A percentile compares a stretch with the other conserved stretches of the same genome.
These are phyloP conservation scores for Sugiyamaella sp. DNA, from an alignment of 1,139 yeast genomes.

Conservation along the genomic window DNA sequence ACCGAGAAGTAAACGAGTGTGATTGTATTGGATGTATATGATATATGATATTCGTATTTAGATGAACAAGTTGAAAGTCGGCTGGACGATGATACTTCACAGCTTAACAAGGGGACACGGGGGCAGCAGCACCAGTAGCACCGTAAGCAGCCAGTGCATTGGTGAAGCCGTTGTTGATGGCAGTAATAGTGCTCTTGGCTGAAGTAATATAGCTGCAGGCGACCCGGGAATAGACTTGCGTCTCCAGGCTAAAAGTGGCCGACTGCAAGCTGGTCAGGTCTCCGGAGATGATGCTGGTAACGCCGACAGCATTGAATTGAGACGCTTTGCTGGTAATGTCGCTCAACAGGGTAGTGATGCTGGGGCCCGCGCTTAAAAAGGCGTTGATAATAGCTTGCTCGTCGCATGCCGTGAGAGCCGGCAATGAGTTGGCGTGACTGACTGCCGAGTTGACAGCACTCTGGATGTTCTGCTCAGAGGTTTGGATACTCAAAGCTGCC, in stretches of 20 bases:
- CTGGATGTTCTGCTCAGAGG: conserved; percentile 7
- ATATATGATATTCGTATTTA: background rate
- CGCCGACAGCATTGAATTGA: conserved; percentile 15
- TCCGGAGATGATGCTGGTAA: background rate
- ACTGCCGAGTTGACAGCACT: conserved; percentile 7
- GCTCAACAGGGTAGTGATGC: background rate
- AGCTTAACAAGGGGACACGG: conserved; percentile 2
- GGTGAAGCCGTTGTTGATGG: conserved; percentile 3
- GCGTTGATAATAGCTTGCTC: conserved; percentile 13
- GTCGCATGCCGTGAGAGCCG: conserved; percentile 10
- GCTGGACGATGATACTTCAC: background rate
- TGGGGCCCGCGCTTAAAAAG: conserved; percentile 2
- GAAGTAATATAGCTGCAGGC: background rate
- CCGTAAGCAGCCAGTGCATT: conserved; percentile 6
- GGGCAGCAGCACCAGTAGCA: conserved; percentile 9
- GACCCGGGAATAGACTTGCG: conserved; percentile 2
- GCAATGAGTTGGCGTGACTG: background rate
- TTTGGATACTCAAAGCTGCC: conserved; percentile 17
- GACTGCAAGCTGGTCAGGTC: conserved; percentile 13
- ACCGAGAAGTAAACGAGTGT: too few relatives aligned
- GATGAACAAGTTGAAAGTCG: background rate
- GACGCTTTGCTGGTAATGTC: conserved; percentile 14
- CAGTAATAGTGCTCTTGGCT: background rate
- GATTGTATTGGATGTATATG: too few relatives aligned
- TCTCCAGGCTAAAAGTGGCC: background rate